These are phyloP conservation scores for Cyberlindnera xylosilytica DNA, from an alignment of 805 yeast species.

Conservation along the genomic window DNA sequence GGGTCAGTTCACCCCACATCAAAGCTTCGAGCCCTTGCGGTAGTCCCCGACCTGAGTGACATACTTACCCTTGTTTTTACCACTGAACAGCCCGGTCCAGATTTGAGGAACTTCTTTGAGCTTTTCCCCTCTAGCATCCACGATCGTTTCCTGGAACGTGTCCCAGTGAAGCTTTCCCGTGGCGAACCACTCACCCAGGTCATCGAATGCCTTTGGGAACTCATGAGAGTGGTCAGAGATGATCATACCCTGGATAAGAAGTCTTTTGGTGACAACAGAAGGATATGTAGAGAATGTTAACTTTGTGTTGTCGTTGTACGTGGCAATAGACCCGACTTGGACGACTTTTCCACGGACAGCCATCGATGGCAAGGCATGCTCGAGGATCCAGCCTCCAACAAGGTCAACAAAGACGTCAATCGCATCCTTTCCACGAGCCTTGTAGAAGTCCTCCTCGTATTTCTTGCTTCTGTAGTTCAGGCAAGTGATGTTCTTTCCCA, in stretches of 20 bases:
- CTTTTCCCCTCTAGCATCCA: slow-evolving; percentile 38
- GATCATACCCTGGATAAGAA: slow-evolving; percentile 52
- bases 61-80: slow-evolving; percentile 48
- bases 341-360: slow-evolving; percentile 43
- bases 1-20: too few species aligned
- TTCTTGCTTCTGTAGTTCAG: slow-evolving; percentile 50
- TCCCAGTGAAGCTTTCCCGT: slow-evolving; percentile 39
- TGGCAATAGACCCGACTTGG: slow-evolving; percentile 64
- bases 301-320: slow-evolving; percentile 42
- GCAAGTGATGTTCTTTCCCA: slow-evolving; percentile 50
- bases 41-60: slow-evolving; percentile 35
- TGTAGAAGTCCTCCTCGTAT: slow-evolving; percentile 34
- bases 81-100: slow-evolving; percentile 46
- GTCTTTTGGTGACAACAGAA: slow-evolving; percentile 45
- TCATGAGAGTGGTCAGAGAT: slow-evolving; percentile 40
- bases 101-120: slow-evolving; percentile 43
- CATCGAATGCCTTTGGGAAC: slow-evolving; percentile 36
- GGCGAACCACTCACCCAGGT: slow-evolving; percentile 35
- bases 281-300: slow-evolving; percentile 38
- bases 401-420: slow-evolving; percentile 57
- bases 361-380: slow-evolving; percentile 34
- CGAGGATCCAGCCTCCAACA: slow-evolving; percentile 61
- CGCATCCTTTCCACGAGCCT: slow-evolving; percentile 44
- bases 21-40: neutral
- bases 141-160: slow-evolving; percentile 36